Percentiles rank a stretch among this genome's conserved stretches.
Evolutionary conservation across 257 asterid genomes (phyloP).

Genomic region (Linderniella brevidens): DNA sequence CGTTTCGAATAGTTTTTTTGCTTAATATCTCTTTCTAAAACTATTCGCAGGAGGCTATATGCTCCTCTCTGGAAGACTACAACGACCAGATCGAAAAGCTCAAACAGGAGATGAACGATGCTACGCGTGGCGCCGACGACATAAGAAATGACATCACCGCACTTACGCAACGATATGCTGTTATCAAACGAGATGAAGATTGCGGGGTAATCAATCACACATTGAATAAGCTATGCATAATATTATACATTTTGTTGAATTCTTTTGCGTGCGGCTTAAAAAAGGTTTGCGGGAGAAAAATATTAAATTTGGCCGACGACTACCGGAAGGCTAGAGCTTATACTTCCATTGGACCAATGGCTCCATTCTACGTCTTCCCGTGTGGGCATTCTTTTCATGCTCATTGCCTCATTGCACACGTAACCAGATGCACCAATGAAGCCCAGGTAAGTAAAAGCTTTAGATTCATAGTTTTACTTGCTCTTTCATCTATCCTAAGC

Average conservation of each 20-base stretch:
- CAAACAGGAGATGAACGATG: conserved; percentile 97
- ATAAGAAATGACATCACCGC: conserved; percentile 89
- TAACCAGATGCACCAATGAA: conserved; percentile 70
- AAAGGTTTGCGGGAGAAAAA: conserved; percentile 75
- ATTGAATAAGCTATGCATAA: no score
- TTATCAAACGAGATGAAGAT: conserved; percentile 75
- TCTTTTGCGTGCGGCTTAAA: conserved; percentile 10
- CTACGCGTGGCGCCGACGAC: conserved; percentile 95
- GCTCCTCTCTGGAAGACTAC: conserved; percentile 91
- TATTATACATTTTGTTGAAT: background rate
- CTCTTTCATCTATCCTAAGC: background rate
- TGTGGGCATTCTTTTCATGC: conserved; percentile 96
- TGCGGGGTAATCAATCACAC: conserved; percentile 54
- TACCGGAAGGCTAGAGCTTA: conserved; percentile 53
- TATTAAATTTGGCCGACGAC: conserved; percentile 51
- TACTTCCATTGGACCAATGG: conserved; percentile 71
- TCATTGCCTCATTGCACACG: conserved; percentile 82
- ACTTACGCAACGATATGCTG: conserved; percentile 80
- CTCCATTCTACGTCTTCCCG: conserved; percentile 95
- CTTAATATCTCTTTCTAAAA: conserved; percentile 1
- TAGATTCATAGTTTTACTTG: background rate
- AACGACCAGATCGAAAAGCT: conserved; percentile 90
- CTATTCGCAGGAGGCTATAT: conserved; percentile 76
- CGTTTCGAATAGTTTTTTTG: no score
- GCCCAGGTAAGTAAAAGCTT: conserved; percentile 49